These are phyloP conservation scores for Trichosporon asahii DNA, from an alignment of 1,284 basidiomycete genomes.

Conservation along the genomic window DNA sequence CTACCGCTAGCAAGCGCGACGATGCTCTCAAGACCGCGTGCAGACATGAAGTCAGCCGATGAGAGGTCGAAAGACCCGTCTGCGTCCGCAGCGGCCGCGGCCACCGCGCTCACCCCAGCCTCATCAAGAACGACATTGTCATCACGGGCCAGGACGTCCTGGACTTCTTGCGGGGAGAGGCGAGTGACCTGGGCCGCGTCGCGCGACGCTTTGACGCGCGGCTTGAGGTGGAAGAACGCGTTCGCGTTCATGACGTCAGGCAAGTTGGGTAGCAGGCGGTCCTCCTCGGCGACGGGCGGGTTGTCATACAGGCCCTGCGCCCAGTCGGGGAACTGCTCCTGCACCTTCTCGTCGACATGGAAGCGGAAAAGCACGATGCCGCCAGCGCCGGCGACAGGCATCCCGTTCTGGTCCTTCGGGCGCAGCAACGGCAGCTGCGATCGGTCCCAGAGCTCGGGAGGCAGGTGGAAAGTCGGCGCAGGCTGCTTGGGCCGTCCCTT, in stretches of 20 bases:
- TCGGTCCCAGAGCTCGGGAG: constrained; percentile 41
- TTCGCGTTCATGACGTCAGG: constrained; percentile 36
- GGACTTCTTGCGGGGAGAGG: constrained; percentile 31
- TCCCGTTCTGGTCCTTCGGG: constrained; percentile 38
- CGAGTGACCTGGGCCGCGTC: constrained; percentile 21
- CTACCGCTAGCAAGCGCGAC: constrained; percentile 22
- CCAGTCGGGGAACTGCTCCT: constrained; percentile 43
- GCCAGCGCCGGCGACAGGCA: constrained; percentile 33
- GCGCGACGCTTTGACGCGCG: constrained; percentile 25
- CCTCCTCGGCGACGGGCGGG: constrained; percentile 43
- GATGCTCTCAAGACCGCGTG: constrained; percentile 25
- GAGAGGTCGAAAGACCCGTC: constrained; percentile 23
- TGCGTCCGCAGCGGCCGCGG: constrained; percentile 14
- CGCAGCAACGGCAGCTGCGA: constrained; percentile 35
- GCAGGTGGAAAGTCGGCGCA: constrained; percentile 47
- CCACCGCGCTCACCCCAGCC: constrained; percentile 16
- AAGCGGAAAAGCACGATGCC: constrained; percentile 47
- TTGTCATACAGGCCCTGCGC: constrained; percentile 45
- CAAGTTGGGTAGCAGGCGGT: constrained; percentile 32
- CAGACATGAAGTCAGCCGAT: constrained; percentile 27
- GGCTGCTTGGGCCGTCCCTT: constrained; percentile 48
- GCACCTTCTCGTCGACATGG: constrained; percentile 45
- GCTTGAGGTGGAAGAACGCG: constrained; percentile 31
- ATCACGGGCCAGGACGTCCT: constrained; percentile 28
- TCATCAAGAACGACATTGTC: constrained; percentile 14